phyloP scores from a whole-genome alignment of 139 green algal species.

The Coelastrella sp. region DNA sequence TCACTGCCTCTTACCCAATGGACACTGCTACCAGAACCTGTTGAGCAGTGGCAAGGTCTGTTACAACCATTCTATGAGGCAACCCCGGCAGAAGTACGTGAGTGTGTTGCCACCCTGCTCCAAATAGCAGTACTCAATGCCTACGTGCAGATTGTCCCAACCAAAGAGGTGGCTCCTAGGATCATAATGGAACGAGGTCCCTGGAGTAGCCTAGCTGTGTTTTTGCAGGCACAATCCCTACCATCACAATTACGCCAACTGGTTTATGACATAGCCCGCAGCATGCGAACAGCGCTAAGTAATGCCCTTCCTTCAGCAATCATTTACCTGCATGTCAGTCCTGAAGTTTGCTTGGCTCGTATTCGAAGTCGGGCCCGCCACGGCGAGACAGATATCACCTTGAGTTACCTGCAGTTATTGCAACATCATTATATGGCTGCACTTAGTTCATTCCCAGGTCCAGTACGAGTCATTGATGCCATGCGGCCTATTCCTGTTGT shows the following conservation, averaged over 20 bases:
- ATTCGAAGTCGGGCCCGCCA: not conserved
- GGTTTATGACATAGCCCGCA: not conserved
- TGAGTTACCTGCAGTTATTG: not conserved
- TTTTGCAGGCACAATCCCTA: not conserved
- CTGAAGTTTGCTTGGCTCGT: not conserved
- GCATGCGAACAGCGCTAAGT: not conserved
- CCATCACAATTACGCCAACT: not conserved
- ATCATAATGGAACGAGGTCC: not conserved
- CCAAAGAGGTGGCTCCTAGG: not conserved
- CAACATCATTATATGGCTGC: not conserved
- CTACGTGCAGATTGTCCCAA: not conserved
- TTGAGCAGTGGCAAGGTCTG: not conserved
- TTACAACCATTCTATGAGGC: not conserved
- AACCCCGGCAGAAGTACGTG: not conserved
- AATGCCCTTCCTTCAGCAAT: not conserved
- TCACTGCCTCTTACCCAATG: not conserved
- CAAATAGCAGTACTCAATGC: slow-evolving; percentile 11
- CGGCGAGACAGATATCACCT: not conserved
- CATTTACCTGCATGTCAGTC: not conserved
- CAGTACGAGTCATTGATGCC: not conserved
- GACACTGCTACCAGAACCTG: not conserved
- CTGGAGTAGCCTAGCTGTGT: not conserved
- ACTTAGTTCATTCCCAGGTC: not conserved
- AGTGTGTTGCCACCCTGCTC: not conserved
- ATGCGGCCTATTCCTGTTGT: not conserved